Evolutionary conservation across 495 filamentous ascomycete genomes (phyloP), one percentile per base, ranked within the genome.

Genomic region (Neurospora sp.): DNA sequence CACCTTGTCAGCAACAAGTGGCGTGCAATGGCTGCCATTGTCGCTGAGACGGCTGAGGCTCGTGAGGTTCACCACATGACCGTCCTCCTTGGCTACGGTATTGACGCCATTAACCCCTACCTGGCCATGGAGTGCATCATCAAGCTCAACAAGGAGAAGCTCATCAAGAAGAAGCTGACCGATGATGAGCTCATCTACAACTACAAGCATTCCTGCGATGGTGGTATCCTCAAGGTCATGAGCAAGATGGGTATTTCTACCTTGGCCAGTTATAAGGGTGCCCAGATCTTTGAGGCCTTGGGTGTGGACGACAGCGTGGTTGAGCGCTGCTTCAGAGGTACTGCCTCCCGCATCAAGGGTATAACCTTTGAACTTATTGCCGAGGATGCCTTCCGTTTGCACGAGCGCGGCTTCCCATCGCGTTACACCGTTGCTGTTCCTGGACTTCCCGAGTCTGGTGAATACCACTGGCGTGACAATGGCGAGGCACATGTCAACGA

Each of bases 191-290:
- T 98, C 70, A 93, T 99, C 74, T 90, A 92, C 74, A 99, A 99
- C 84, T 99, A 98, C 87, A 97, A 96, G 86, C 92, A 96, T 78
- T 99, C 96, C 69, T 96, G 93, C 78, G 96, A 98, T 78, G 96
- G 96, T 77, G 96, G 96, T 83, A 97, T 99, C 74, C 87, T 99
- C 73, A 99, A 99, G 85, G 96, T 99, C 80, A 99, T 99, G 96
- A 97, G 93, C 84, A 99, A 99, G 87, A 99, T 99, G 96, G 96
- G 96, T 84, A 99, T 99, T 77, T 99, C 96, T 12, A 99, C 96
- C 66, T 85, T 99, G 62, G 93, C 96, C 81, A 96, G 93, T 77
- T 99, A 99, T 87, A 99, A 99, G 86, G 96, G 96, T 81, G 96
- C 96, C 71, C 96, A 99, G 85, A 99, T 99, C 76, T 99, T 98